These are phyloP conservation scores for Porpolomopsis calyptriformis DNA, from an alignment of 768 basidiomycete genomes.

Conservation along the genomic window DNA sequence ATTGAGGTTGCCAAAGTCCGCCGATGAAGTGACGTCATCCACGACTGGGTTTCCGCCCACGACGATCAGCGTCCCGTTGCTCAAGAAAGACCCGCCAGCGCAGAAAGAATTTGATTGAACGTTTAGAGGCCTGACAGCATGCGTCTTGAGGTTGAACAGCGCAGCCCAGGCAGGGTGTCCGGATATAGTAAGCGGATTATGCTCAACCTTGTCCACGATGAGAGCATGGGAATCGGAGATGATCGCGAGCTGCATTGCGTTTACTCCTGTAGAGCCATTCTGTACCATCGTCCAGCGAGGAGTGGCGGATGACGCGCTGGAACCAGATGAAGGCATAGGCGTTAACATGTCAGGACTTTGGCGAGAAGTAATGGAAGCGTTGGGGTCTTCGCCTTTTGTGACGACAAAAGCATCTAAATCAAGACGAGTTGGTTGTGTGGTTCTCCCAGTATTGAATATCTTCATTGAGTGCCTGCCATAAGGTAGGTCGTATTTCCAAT, in stretches of 20 bases:
- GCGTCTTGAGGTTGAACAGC: constrained; percentile 57
- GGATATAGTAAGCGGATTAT: constrained; percentile 63
- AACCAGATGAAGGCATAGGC: not conserved
- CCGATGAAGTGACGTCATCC: constrained; percentile 46
- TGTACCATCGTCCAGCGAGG: constrained; percentile 48
- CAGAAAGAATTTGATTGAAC: constrained; percentile 81
- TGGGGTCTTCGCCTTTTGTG: constrained; percentile 28
- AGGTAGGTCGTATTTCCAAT: constrained; percentile 45
- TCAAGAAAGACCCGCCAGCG: constrained; percentile 67
- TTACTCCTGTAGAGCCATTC: constrained; percentile 62
- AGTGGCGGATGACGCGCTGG: constrained; percentile 6
- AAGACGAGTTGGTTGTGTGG: constrained; percentile 25
- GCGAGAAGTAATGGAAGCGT: constrained; percentile 1
- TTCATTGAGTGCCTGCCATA: constrained; percentile 49
- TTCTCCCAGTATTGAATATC: constrained; percentile 44
- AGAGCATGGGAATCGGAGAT: constrained; percentile 61
- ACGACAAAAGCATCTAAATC: constrained; percentile 64
- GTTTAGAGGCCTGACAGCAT: constrained; percentile 47
- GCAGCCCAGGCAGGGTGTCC: constrained; percentile 79
- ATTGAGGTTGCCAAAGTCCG: constrained; percentile 67
- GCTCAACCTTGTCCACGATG: constrained; percentile 77
- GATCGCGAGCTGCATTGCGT: constrained; percentile 67
- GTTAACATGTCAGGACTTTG: constrained; percentile 7
- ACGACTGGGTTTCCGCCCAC: constrained; percentile 79
- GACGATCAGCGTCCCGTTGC: constrained; percentile 68